Base-by-base conservation (phyloP, 805 yeast genomes). In the Torulaspora gathmanii region DNA sequence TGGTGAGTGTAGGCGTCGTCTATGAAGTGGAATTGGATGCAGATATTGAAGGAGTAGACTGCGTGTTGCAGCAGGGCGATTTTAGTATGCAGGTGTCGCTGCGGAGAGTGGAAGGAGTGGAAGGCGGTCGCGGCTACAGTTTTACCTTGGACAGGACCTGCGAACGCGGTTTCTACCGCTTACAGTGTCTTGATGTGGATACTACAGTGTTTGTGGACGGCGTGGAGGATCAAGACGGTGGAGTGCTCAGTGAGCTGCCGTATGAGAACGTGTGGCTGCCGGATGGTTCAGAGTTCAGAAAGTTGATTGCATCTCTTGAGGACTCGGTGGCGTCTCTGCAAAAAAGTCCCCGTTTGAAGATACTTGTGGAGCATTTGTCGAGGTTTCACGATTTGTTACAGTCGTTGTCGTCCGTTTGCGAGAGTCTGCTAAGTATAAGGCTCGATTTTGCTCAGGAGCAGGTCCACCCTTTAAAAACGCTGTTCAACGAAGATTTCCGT, bases 211-310 rank as follows among this genome's bases (percentile, higher is more conserved):
- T 25, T n/a, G 13, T 41, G 12, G 33, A 35, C 13, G 37, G 25
- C 13, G 19, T 4, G 4, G 36, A 33, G 25, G 36, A 8, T 6
- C 22, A 12, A 4, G 13, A 10, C 12, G 36, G n/a, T 5, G 25
- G 11, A 7, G 12, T 10, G 13, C 13, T 33, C 25, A 16, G 12
- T 33, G 25, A 25, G 25, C 17, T 33, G 25, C 22, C 16, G 11
- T 15, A 13, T 4, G 15, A 19, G 9, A 26, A 40, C 13, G 22
- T 37, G 9, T 47, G 50, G 50, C 26, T 43, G 12, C 45, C 50
- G 4, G 50, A 47, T 16, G 42, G 47, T n/a, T 7, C 30, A 5
- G 44, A 40, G 11, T 44, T 34, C 19, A 40, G 44, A 30, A 40
- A 27, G 7, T 16, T 19, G 12, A 20, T 39, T 12, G 27, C 20